Percentiles rank a stretch among this genome's conserved stretches.
phyloP scores from a whole-genome alignment of 805 yeast genomes.

The Peterozyma toletana region DNA sequence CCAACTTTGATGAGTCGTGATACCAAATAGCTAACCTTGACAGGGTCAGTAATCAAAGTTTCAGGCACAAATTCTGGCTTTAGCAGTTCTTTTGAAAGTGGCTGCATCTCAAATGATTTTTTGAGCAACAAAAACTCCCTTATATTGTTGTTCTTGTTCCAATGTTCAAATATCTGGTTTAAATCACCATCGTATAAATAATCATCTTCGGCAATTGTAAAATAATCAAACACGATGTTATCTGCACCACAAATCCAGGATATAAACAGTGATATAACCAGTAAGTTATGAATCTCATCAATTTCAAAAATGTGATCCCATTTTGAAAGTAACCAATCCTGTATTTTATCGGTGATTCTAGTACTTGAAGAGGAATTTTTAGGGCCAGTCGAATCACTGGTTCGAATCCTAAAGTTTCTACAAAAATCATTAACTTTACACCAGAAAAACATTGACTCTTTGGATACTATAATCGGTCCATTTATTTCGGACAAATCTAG shows the following conservation, averaged over 20 bases:
- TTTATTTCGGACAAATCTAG: constrained; percentile 49
- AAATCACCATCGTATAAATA: constrained; percentile 1
- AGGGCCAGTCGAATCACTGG: constrained; percentile 17
- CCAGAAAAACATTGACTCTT: constrained; percentile 53
- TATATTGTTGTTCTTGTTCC: neutral
- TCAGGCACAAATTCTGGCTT: neutral
- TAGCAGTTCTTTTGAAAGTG: neutral
- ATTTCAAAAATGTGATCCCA: constrained; percentile 26
- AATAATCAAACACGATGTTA: neutral
- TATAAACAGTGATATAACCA: constrained; percentile 25
- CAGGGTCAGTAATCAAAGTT: neutral
- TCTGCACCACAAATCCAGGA: constrained; percentile 34
- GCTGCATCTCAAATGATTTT: neutral
- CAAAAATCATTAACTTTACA: constrained; percentile 29
- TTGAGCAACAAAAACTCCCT: neutral
- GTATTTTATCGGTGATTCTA: constrained; percentile 20
- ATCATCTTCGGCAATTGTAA: neutral
- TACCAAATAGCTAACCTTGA: neutral
- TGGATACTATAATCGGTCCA: constrained; percentile 47
- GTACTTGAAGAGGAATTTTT: neutral
- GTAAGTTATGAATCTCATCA: constrained; percentile 8
- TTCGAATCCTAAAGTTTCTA: constrained; percentile 22
- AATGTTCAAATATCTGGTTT: neutral
- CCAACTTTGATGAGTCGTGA: neutral
- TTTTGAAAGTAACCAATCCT: constrained; percentile 45